Evolutionary conservation across 257 asterid species (phyloP).

Genomic region (Solanum medicagineum): DNA sequence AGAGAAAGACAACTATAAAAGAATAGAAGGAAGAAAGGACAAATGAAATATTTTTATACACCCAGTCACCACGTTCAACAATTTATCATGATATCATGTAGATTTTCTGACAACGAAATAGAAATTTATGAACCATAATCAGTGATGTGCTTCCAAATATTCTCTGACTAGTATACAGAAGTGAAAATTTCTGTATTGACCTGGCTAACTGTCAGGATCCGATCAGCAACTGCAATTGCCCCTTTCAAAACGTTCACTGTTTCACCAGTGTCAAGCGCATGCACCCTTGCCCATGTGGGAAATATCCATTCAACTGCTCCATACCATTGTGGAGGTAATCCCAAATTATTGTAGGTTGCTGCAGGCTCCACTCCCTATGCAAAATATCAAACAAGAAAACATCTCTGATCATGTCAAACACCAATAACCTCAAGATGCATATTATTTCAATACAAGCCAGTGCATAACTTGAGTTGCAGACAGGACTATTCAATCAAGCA

Average conservation of each 20-base stretch:
- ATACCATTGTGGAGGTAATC: constrained; percentile 88
- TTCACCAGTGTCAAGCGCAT: constrained; percentile 97
- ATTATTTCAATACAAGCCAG: neutral
- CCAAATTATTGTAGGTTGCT: constrained; percentile 47
- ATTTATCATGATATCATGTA: neutral
- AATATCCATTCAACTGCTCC: constrained; percentile 92
- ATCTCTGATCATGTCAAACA: neutral
- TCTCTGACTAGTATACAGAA: neutral
- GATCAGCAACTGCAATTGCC: constrained; percentile 84
- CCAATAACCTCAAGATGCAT: neutral
- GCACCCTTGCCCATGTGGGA: constrained; percentile 95
- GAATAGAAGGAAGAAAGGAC: neutral
- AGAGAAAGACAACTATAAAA: neutral
- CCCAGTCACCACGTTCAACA: neutral
- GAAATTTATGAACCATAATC: neutral
- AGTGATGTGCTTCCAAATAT: neutral
- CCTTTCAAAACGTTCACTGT: constrained; percentile 88
- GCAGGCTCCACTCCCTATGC: constrained; percentile 97
- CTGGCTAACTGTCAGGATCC: constrained; percentile 94
- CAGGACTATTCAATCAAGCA: neutral
- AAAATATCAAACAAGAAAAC: neutral
- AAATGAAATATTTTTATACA: neutral
- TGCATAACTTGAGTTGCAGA: neutral
- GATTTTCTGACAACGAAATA: neutral
- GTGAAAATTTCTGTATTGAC: constrained; percentile 14